Conservation (phyloP, 2,329 filamentous ascomycete species). For the Ophiosphaerella herpotricha region DNA sequence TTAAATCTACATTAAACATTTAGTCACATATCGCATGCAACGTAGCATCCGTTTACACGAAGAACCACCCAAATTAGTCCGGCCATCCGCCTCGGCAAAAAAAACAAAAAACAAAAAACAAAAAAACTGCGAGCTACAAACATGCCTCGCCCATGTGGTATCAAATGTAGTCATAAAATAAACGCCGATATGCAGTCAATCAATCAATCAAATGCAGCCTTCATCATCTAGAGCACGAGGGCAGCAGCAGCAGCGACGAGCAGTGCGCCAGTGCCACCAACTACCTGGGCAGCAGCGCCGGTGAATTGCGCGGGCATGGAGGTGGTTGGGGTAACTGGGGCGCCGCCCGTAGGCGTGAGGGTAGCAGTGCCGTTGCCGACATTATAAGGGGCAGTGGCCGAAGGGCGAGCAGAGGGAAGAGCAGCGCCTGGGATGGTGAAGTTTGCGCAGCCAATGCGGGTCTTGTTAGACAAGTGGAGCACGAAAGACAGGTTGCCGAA, state of each 20-base stretch:
- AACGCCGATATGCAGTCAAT: conserved; percentile 21
- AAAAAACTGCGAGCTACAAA: neutral
- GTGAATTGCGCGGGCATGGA: conserved; percentile 20
- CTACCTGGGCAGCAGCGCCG: conserved; percentile 24
- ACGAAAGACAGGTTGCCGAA: conserved; percentile 61
- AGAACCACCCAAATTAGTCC: conserved; percentile 8
- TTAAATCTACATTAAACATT: conserved; percentile 5
- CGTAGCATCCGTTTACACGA: conserved; percentile 16
- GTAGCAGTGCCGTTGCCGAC: conserved; percentile 14
- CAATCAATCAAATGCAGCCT: neutral
- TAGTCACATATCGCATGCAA: neutral
- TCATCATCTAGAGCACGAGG: conserved; percentile 28
- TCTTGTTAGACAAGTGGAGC: conserved; percentile 58
- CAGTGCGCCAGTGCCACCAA: conserved; percentile 25
- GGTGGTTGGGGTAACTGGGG: conserved; percentile 18
- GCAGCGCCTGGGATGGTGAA: conserved; percentile 51
- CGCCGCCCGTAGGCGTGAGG: conserved; percentile 13
- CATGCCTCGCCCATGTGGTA: conserved; percentile 19
- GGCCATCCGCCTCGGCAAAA: neutral
- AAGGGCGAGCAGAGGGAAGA: conserved; percentile 14
- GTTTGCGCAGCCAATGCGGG: conserved; percentile 62
- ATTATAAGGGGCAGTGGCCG: conserved; percentile 16
- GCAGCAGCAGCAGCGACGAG: conserved; percentile 28
- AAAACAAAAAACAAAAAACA: neutral
- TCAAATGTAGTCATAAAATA: conserved; percentile 16